These are phyloP conservation scores for Candida glucosophila DNA, from an alignment of 1,139 yeast species.

Conservation along the genomic window DNA sequence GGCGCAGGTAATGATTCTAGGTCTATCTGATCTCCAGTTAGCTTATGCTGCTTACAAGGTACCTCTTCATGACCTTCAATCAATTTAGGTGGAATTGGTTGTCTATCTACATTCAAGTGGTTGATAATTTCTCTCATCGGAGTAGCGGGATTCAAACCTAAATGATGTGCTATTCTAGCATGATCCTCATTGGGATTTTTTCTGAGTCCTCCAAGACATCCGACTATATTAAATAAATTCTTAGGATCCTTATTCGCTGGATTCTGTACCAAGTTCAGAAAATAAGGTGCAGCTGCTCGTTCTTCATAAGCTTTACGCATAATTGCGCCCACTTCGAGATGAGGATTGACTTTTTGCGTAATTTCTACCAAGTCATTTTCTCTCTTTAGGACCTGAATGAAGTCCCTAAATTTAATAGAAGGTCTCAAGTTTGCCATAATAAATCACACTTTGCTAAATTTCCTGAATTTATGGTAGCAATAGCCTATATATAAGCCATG, in stretches of 20 bases:
- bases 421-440: no score
- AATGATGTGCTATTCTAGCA: slow-evolving; percentile 12
- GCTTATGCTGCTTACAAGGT: slow-evolving; percentile 8
- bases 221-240: slow-evolving; percentile 8
- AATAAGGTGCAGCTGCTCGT: no score
- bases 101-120: slow-evolving; percentile 9
- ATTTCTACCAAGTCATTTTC: no score
- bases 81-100: slow-evolving; percentile 6
- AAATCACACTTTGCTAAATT: no score
- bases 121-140: slow-evolving; percentile 27
- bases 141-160: slow-evolving; percentile 9
- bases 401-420: no score
- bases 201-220: slow-evolving; percentile 10
- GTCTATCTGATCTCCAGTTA: slow-evolving; percentile 9
- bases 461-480: no score
- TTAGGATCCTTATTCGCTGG: slow-evolving; percentile 5
- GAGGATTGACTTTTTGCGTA: no score
- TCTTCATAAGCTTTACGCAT: no score
- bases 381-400: no score
- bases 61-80: slow-evolving; percentile 5
- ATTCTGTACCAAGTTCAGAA: slow-evolving; percentile 9
- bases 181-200: slow-evolving; percentile 7
- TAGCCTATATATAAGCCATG: no score
- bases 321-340: no score
- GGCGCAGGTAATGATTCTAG: slow-evolving; percentile 9